Evolutionary conservation across 106 monocot genomes (phyloP).

Genomic region (Ottelia alismoides): DNA sequence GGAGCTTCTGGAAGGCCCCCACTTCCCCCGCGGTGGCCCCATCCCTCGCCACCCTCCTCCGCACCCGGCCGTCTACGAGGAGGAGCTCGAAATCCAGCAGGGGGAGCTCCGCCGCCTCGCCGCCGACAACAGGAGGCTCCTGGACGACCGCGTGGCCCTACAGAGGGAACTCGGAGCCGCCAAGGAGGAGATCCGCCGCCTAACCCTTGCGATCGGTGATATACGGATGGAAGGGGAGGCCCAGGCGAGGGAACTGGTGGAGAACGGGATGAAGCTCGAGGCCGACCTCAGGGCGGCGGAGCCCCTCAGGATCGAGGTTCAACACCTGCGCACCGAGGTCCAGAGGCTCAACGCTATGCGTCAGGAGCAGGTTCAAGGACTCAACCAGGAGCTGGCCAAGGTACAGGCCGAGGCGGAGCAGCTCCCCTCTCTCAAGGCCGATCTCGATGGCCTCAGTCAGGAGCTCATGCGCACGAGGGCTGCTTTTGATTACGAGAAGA

Average conservation of each 20-base stretch:
- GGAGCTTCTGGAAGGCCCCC: conserved; percentile 4
- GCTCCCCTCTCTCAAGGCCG: conserved; percentile 28
- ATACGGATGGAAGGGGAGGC: conserved; percentile 11
- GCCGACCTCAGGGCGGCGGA: conserved; percentile 14
- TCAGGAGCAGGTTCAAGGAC: conserved; percentile 51
- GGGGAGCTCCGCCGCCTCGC: conserved; percentile 16
- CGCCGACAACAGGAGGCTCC: conserved; percentile 11
- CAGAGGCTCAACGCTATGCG: conserved; percentile 32
- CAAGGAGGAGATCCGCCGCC: conserved; percentile 14
- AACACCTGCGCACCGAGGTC: conserved; percentile 12
- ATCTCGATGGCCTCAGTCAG: conserved; percentile 55
- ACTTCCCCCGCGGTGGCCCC: not conserved
- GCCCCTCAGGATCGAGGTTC: conserved; percentile 12
- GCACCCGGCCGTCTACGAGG: conserved; percentile 17
- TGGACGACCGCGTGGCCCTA: conserved; percentile 7
- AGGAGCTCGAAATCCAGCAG: conserved; percentile 17
- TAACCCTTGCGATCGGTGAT: conserved; percentile 1
- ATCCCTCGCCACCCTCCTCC: not conserved
- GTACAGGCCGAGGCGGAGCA: conserved; percentile 45
- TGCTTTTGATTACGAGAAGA: conserved; percentile 78
- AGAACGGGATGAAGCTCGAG: conserved; percentile 23
- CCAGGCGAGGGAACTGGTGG: conserved; percentile 12
- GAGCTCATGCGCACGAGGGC: conserved; percentile 54
- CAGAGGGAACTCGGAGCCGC: conserved; percentile 10
- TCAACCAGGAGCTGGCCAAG: conserved; percentile 51